Evolutionary conservation across 2,329 filamentous ascomycete species (phyloP).

Genomic region (Hymenoscyphus linearis): DNA sequence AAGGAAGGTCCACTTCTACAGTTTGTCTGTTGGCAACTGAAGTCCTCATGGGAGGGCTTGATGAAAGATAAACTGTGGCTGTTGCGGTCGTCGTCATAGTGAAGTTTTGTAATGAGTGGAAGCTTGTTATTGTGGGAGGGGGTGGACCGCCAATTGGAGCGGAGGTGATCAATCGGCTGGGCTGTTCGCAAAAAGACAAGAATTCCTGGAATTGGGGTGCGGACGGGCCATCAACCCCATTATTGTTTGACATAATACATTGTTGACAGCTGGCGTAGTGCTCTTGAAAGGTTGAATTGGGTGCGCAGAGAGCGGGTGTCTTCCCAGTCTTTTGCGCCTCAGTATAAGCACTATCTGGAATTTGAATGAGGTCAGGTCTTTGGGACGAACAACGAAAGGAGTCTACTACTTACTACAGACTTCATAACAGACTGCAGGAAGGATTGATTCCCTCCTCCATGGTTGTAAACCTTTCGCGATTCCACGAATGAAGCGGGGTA

Average conservation of each 20-base stretch:
- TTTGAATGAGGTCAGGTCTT: background rate
- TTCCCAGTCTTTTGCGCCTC: background rate
- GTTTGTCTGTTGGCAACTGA: background rate
- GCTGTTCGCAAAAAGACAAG: background rate
- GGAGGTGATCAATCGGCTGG: background rate
- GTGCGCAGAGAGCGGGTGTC: background rate
- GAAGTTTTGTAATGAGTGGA: background rate
- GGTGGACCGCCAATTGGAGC: background rate
- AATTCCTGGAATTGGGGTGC: background rate
- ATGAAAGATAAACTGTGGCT: background rate
- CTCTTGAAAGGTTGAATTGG: background rate
- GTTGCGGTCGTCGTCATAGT: background rate
- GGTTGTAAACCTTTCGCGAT: background rate
- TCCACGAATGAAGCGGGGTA: conserved; percentile 10
- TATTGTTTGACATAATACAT: background rate
- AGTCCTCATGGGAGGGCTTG: background rate
- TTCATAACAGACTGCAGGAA: background rate
- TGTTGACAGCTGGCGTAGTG: background rate
- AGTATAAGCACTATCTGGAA: background rate
- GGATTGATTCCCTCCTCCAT: background rate
- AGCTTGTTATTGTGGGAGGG: background rate
- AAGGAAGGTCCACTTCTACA: background rate
- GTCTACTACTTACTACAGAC: background rate
- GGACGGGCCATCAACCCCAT: background rate
- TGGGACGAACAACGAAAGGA: background rate